These are phyloP conservation scores for Parachaetomium inaequale DNA, from an alignment of 495 filamentous ascomycete species.

Conservation along the genomic window DNA sequence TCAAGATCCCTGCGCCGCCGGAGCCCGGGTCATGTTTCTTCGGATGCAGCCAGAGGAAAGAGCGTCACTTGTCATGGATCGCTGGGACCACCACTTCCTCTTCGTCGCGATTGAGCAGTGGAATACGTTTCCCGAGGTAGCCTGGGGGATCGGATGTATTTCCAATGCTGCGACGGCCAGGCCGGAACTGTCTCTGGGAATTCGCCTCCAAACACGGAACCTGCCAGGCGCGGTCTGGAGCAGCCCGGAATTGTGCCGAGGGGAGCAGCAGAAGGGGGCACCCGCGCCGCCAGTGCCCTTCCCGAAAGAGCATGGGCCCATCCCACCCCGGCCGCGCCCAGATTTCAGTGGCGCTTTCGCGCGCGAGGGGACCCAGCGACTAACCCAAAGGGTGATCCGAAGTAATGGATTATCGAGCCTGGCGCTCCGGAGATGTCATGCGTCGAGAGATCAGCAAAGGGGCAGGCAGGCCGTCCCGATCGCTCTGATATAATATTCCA, in stretches of 20 bases:
- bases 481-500: not conserved
- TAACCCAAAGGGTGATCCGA: slow-evolving; percentile 8
- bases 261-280: not conserved
- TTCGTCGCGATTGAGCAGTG: not conserved
- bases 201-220: not conserved
- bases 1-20: slow-evolving; percentile 25
- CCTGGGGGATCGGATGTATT: not conserved
- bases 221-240: too few relatives aligned
- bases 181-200: not conserved
- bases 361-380: not conserved
- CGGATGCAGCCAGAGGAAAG: slow-evolving; percentile 2
- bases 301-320: not conserved
- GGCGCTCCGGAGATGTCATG: slow-evolving; percentile 11
- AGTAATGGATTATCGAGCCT: slow-evolving; percentile 8
- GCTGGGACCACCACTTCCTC: not conserved
- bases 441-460: slow-evolving; percentile 9
- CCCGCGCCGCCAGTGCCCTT: not conserved
- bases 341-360: slow-evolving; percentile 15
- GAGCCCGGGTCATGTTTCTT: slow-evolving; percentile 18
- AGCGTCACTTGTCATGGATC: not conserved
- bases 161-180: not conserved
- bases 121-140: too few relatives aligned
- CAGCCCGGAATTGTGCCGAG: not conserved
- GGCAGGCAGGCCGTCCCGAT: not conserved
- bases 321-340: not conserved